phyloP scores from a whole-genome alignment of 106 monocot genomes.

The Alisma plantagoaquatica region DNA sequence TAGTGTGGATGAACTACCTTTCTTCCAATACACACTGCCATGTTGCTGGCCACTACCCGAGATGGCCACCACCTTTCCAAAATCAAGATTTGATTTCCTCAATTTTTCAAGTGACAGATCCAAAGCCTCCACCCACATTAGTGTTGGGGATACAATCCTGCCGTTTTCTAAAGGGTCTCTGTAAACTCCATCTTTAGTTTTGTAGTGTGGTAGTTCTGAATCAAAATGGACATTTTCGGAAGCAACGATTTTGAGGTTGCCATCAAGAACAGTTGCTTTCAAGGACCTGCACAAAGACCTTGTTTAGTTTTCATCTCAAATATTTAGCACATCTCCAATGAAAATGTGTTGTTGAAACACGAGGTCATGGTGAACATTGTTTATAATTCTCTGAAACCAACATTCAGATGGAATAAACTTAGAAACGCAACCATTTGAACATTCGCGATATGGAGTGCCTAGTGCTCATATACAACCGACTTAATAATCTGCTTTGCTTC shows the following conservation, averaged over 20 bases:
- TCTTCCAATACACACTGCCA: slow-evolving; percentile 97
- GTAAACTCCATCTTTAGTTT: slow-evolving; percentile 88
- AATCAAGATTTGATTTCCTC: slow-evolving; percentile 43
- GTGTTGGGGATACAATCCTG: slow-evolving; percentile 83
- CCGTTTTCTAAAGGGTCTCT: slow-evolving; percentile 58
- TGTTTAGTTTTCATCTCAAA: too few relatives aligned
- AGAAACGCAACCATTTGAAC: too few relatives aligned
- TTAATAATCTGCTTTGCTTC: too few relatives aligned
- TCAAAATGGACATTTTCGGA: slow-evolving; percentile 79
- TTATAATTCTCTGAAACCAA: too few relatives aligned
- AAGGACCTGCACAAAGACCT: slow-evolving; percentile 51
- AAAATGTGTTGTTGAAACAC: too few relatives aligned
- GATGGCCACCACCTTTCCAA: slow-evolving; percentile 48
- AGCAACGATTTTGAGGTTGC: slow-evolving; percentile 41
- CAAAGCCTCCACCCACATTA: slow-evolving; percentile 97
- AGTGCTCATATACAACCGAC: too few relatives aligned
- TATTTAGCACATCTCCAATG: too few relatives aligned
- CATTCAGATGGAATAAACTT: too few relatives aligned
- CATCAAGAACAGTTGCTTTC: slow-evolving; percentile 80
- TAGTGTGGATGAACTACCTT: slow-evolving; percentile 38
- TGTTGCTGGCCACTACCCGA: slow-evolving; percentile 99
- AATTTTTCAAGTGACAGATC: slow-evolving; percentile 67
- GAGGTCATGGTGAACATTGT: too few relatives aligned
- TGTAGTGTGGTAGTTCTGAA: slow-evolving; percentile 81
- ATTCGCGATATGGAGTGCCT: too few relatives aligned